Percentiles rank a stretch among this genome's conserved stretches.
Evolutionary conservation across 2,329 filamentous ascomycete species (phyloP).

Genomic region (Venturia effusa): DNA sequence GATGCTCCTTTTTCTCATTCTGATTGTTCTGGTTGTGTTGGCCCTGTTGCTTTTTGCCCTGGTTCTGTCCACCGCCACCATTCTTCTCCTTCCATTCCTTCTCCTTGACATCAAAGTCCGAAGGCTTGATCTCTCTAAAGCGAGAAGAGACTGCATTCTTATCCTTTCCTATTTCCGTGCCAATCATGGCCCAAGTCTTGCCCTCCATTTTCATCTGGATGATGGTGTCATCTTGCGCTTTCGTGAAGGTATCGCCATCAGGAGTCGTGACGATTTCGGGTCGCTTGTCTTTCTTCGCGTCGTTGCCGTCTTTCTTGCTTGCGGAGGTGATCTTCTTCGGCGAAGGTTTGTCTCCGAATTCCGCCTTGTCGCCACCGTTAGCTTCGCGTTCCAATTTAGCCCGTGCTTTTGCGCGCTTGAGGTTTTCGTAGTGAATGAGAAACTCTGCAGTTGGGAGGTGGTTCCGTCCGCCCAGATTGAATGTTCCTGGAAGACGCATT

Average conservation of each 20-base stretch:
- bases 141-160: slow-evolving; percentile 17
- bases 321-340: background rate
- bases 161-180: slow-evolving; percentile 19
- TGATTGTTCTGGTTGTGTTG: slow-evolving; percentile 10
- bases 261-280: background rate
- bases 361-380: background rate
- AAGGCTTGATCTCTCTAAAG: slow-evolving; percentile 27
- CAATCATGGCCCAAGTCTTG: slow-evolving; percentile 23
- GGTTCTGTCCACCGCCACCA: slow-evolving; percentile 12
- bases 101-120: slow-evolving; percentile 15
- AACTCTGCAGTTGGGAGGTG: slow-evolving; percentile 3
- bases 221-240: slow-evolving; percentile 31
- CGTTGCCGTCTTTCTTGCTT: background rate
- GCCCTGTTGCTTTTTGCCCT: slow-evolving; percentile 15
- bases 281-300: slow-evolving; percentile 1
- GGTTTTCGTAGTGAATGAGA: background rate
- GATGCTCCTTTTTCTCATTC: slow-evolving; percentile 12
- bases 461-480: slow-evolving; percentile 3
- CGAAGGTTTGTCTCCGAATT: background rate
- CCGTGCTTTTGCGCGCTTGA: slow-evolving; percentile 3
- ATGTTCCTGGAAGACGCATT: slow-evolving; percentile 9
- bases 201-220: slow-evolving; percentile 24
- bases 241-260: slow-evolving; percentile 19
- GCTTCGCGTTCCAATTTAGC: background rate
- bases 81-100: slow-evolving; percentile 12